Conservation (phyloP, 345 rosid species). For the Gossypium arboreum region DNA sequence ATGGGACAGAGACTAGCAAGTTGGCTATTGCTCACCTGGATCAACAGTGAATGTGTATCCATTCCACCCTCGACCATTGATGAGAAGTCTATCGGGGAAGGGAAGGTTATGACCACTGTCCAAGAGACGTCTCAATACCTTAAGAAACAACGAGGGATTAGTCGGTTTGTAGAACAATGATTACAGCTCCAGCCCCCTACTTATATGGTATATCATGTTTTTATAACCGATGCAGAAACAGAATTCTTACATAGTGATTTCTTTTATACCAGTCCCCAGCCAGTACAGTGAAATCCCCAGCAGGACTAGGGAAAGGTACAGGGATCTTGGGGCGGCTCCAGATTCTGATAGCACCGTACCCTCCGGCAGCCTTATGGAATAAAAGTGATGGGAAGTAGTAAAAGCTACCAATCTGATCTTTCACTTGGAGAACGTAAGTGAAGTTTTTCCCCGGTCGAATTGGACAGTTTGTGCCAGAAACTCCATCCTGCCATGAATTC, state of each 20-base stretch:
- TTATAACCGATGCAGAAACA: not conserved
- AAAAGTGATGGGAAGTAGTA: conserved; percentile 83
- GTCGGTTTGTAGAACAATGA: not conserved
- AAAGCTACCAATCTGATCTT: conserved; percentile 91
- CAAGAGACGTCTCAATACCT: conserved; percentile 51
- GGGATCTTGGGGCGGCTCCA: conserved; percentile 88
- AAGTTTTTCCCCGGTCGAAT: conserved; percentile 79
- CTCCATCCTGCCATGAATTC: conserved; percentile 90
- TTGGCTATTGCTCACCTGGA: conserved; percentile 39
- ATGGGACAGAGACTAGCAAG: not conserved
- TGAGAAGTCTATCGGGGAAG: conserved; percentile 73
- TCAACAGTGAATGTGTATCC: conserved; percentile 75
- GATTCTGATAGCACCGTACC: conserved; percentile 71
- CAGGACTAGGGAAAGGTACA: conserved; percentile 73
- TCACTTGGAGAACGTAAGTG: conserved; percentile 76
- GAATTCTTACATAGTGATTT: conserved; percentile 57
- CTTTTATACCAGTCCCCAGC: conserved; percentile 89
- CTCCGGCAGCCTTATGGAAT: conserved; percentile 96
- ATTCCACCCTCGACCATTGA: conserved; percentile 86
- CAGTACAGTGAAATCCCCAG: conserved; percentile 61
- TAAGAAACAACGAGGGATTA: not conserved
- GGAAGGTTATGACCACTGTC: conserved; percentile 66
- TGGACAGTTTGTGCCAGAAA: conserved; percentile 83
- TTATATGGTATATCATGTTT: not conserved
- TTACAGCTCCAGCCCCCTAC: not conserved